phyloP scores from a whole-genome alignment of 1,139 yeast species.

The Protomyces gravidus region DNA sequence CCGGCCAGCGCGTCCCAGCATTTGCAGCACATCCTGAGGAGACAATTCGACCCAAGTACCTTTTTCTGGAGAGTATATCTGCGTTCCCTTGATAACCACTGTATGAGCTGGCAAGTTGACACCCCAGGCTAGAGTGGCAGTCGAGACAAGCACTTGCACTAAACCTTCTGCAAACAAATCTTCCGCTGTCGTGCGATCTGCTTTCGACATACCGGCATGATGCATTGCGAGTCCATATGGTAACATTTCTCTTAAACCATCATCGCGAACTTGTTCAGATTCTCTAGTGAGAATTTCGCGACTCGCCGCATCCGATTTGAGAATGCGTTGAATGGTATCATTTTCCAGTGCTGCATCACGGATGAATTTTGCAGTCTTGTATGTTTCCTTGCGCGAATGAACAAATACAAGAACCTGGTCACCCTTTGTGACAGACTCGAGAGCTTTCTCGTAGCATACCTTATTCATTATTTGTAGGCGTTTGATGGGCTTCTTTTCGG shows the following conservation, averaged over 20 bases:
- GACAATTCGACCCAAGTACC: conserved; percentile 86
- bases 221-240: conserved; percentile 82
- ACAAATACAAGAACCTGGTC: conserved; percentile 86
- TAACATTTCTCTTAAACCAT: conserved; percentile 57
- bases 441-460: conserved; percentile 78
- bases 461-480: conserved; percentile 80
- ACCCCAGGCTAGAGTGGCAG: conserved; percentile 99
- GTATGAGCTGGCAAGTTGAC: conserved; percentile 96
- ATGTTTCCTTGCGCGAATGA: conserved; percentile 89
- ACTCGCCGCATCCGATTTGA: conserved; percentile 54
- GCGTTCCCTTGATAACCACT: conserved; percentile 91
- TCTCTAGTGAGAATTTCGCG: conserved; percentile 65
- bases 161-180: conserved; percentile 85
- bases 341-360: conserved; percentile 58
- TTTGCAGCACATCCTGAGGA: conserved; percentile 90
- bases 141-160: conserved; percentile 75
- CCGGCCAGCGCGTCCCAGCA: conserved; percentile 95
- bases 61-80: conserved; percentile 82
- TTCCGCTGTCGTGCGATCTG: conserved; percentile 74
- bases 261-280: conserved; percentile 53
- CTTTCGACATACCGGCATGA: conserved; percentile 82
- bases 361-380: conserved; percentile 72
- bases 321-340: conserved; percentile 49
- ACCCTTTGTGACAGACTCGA: conserved; percentile 55
- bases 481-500: conserved; percentile 78